Evolutionary conservation across 768 basidiomycete species (phyloP).

Genomic region (Leccinum olivaceopallidum): DNA sequence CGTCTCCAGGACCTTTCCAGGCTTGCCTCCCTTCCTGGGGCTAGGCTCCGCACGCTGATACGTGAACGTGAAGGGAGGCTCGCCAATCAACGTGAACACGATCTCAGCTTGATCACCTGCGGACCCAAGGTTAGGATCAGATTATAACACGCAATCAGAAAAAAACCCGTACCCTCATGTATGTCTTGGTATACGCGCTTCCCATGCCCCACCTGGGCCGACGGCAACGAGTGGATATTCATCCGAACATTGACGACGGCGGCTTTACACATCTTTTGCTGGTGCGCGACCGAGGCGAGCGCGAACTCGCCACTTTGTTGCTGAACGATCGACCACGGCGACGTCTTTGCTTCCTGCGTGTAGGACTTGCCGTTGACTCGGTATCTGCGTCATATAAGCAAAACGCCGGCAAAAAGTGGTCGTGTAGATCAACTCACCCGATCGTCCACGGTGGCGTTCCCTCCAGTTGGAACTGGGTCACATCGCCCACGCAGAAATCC

Average conservation of each 20-base stretch:
- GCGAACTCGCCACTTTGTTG: conserved; percentile 81
- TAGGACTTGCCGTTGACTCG: conserved; percentile 74
- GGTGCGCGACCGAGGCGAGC: conserved; percentile 88
- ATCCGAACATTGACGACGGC: conserved; percentile 73
- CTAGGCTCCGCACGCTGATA: conserved; percentile 82
- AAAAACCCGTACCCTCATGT: conserved; percentile 69
- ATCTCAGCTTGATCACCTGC: conserved; percentile 93
- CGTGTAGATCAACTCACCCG: conserved; percentile 47
- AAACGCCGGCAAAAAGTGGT: background rate
- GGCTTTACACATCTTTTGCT: conserved; percentile 89
- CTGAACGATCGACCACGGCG: conserved; percentile 84
- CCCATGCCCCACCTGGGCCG: conserved; percentile 87
- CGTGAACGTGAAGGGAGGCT: conserved; percentile 95
- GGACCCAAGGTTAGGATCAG: conserved; percentile 1
- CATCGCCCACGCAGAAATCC: conserved; percentile 90
- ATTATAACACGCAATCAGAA: background rate
- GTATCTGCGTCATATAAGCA: conserved; percentile 53
- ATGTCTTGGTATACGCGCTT: conserved; percentile 81
- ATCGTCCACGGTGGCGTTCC: conserved; percentile 94
- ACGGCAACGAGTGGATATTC: conserved; percentile 78
- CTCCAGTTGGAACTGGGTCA: conserved; percentile 89
- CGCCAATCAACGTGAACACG: conserved; percentile 83
- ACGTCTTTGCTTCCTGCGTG: conserved; percentile 71
- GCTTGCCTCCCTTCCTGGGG: conserved; percentile 64
- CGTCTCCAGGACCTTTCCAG: conserved; percentile 83